These are phyloP conservation scores for Aspergillus novofumigatus DNA, from an alignment of 2,329 filamentous ascomycete species.

Conservation along the genomic window DNA sequence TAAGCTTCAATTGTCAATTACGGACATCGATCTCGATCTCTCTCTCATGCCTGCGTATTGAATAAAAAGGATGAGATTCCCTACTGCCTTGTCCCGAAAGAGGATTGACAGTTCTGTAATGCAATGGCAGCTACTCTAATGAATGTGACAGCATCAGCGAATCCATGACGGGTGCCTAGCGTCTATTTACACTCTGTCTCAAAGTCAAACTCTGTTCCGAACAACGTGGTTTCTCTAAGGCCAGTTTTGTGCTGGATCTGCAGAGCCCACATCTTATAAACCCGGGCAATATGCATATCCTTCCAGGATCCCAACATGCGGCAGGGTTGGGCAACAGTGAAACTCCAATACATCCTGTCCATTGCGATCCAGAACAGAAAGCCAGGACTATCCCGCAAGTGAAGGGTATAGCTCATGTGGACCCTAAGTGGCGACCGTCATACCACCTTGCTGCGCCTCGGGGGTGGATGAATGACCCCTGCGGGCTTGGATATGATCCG, in stretches of 20 bases:
- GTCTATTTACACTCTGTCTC: neutral
- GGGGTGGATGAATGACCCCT: slow-evolving; percentile 46
- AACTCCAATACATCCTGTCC: neutral
- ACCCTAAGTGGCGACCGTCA: slow-evolving; percentile 20
- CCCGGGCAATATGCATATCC: neutral
- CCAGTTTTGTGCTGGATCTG: neutral
- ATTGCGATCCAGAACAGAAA: neutral
- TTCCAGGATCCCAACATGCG: neutral
- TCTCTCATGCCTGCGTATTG: neutral
- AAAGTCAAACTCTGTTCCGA: neutral
- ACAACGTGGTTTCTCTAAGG: neutral
- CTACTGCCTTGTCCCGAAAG: neutral
- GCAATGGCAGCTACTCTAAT: neutral
- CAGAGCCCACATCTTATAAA: neutral
- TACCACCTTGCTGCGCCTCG: slow-evolving; percentile 36
- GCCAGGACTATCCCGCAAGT: neutral
- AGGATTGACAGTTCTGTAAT: neutral
- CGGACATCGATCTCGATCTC: too few species aligned
- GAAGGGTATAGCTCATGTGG: neutral
- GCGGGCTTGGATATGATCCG: slow-evolving; percentile 39
- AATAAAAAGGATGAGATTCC: neutral
- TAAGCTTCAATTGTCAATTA: neutral
- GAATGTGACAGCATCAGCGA: neutral
- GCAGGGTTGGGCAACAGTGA: neutral
- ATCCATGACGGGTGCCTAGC: too few species aligned